phyloP scores from a whole-genome alignment of 2,329 filamentous ascomycete species.

The Phyllosticta citribraziliensis region DNA sequence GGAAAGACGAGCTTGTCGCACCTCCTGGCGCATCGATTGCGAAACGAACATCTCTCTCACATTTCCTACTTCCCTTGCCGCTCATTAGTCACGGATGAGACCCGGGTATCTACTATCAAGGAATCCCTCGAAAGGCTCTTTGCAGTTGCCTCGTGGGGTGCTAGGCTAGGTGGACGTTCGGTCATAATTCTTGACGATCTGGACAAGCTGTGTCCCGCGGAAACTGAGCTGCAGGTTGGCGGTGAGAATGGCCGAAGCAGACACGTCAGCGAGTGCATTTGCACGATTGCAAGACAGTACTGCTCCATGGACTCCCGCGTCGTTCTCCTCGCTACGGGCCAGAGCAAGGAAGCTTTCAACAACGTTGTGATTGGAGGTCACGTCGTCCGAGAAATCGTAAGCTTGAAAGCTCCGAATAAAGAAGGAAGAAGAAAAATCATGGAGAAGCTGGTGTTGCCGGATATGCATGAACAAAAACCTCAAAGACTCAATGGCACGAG shows the following conservation, averaged over 20 bases:
- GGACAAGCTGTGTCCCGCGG: conserved; percentile 83
- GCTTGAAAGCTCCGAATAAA: conserved; percentile 85
- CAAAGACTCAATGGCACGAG: conserved; percentile 12
- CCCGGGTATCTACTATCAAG: conserved; percentile 78
- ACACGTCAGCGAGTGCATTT: conserved; percentile 83
- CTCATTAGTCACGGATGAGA: conserved; percentile 84
- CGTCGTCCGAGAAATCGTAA: conserved; percentile 82
- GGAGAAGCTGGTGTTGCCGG: conserved; percentile 53
- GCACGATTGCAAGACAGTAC: conserved; percentile 73
- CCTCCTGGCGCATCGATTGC: conserved; percentile 62
- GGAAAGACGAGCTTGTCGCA: conserved; percentile 80
- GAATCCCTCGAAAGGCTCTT: conserved; percentile 78
- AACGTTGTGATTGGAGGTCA: conserved; percentile 85
- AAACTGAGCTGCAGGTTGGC: conserved; percentile 88
- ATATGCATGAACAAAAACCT: not conserved
- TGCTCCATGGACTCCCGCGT: conserved; percentile 72
- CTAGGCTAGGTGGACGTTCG: conserved; percentile 71
- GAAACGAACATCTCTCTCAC: conserved; percentile 65
- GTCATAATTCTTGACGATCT: conserved; percentile 87
- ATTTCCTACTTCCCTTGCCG: conserved; percentile 79
- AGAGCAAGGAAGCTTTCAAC: conserved; percentile 86
- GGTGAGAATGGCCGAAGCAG: conserved; percentile 88
- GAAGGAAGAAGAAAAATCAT: conserved; percentile 76
- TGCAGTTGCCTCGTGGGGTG: conserved; percentile 83
- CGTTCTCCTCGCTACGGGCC: conserved; percentile 80